Percentiles rank a stretch among this genome's conserved stretches.
Conservation (phyloP, 768 basidiomycete genomes). For the Pleurotus tuoliensis region DNA sequence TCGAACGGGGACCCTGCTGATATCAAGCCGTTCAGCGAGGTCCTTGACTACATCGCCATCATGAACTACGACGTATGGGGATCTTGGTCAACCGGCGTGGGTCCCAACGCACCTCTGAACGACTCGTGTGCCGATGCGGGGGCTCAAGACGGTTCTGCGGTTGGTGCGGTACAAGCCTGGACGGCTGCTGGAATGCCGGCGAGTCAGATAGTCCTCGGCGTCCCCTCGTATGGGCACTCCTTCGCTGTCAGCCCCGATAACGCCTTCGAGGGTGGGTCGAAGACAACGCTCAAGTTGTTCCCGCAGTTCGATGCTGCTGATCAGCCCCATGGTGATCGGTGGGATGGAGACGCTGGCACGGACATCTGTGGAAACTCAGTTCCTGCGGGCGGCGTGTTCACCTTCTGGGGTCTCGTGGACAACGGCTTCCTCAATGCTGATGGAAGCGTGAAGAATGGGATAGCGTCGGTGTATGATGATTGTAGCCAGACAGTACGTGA, state of each 20-base stretch:
- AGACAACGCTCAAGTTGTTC: conserved; percentile 37
- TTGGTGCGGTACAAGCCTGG: conserved; percentile 73
- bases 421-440: conserved; percentile 48
- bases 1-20: conserved; percentile 53
- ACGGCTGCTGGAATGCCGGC: conserved; percentile 71
- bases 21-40: conserved; percentile 56
- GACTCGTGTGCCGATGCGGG: conserved; percentile 64
- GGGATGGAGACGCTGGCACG: conserved; percentile 43
- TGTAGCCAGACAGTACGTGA: conserved; percentile 71
- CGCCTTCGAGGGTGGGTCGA: conserved; percentile 30
- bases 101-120: conserved; percentile 81
- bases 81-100: conserved; percentile 49
- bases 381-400: conserved; percentile 52
- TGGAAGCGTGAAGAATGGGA: conserved; percentile 38
- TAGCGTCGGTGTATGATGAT: conserved; percentile 51
- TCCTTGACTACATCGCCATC: conserved; percentile 42
- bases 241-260: conserved; percentile 39
- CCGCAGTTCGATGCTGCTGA: conserved; percentile 44
- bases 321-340: conserved; percentile 51
- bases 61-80: conserved; percentile 59
- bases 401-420: conserved; percentile 61
- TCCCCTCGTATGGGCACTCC: conserved; percentile 82
- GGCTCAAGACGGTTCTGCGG: conserved; percentile 70
- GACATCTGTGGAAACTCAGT: conserved; percentile 59
- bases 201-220: conserved; percentile 72